phyloP scores from a whole-genome alignment of 2,329 filamentous ascomycete species.

The Decorospora gaudefroyi region DNA sequence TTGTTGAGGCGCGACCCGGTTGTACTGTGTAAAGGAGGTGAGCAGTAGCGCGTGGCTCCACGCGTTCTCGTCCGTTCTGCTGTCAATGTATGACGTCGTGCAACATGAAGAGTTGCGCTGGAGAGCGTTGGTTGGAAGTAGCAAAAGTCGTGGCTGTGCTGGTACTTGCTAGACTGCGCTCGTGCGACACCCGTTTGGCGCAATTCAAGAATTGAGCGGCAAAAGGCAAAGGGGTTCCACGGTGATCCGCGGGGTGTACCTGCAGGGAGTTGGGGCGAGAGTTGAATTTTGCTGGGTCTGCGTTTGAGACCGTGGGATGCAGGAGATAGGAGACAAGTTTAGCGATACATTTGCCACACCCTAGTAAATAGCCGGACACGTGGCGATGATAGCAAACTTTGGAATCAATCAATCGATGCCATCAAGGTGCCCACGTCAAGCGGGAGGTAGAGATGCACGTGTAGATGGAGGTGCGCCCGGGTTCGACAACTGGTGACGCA shows the following conservation, averaged over 20 bases:
- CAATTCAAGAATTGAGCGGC: background rate
- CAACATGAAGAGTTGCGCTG: constrained; percentile 1
- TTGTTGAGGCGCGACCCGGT: constrained; percentile 2
- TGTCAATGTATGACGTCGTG: constrained; percentile 8
- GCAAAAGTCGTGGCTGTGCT: background rate
- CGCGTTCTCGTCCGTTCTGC: constrained; percentile 9
- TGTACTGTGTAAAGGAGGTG: background rate
- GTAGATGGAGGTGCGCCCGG: no score
- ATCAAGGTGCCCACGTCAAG: no score
- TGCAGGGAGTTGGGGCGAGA: background rate
- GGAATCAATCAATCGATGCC: no score
- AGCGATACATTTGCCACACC: background rate
- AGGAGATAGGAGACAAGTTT: background rate
- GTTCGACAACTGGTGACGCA: no score
- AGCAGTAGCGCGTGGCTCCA: constrained; percentile 5
- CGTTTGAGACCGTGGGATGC: background rate
- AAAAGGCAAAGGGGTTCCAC: background rate
- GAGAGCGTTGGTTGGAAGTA: background rate
- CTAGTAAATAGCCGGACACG: background rate
- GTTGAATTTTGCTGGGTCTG: background rate
- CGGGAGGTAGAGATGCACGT: background rate
- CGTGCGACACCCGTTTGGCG: background rate
- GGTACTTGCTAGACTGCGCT: background rate
- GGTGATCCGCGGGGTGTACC: constrained; percentile 2
- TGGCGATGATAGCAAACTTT: no score